A percentile compares a stretch with the other conserved stretches of the same genome.
These are phyloP conservation scores for Chenopodium album DNA, from an alignment of 148 eudicot genomes.

Conservation along the genomic window DNA sequence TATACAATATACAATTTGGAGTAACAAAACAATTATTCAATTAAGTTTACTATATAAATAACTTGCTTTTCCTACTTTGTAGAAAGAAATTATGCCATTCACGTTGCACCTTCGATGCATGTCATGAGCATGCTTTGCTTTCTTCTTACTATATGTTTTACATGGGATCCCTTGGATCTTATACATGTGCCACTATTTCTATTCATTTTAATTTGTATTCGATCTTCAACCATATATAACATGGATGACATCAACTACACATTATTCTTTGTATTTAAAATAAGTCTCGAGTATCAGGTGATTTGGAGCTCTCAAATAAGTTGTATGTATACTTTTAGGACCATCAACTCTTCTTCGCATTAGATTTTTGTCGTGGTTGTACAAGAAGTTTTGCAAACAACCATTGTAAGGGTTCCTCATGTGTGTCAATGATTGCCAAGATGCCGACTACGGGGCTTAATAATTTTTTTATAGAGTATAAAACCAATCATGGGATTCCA, in stretches of 20 bases:
- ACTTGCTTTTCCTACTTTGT: conserved; percentile 3
- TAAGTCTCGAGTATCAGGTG: too few species aligned
- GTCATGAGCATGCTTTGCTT: conserved; percentile 17
- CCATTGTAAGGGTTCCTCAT: too few species aligned
- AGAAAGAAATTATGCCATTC: conserved; percentile 17
- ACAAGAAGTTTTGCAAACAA: too few species aligned
- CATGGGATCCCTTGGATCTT: background rate
- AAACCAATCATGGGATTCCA: too few species aligned
- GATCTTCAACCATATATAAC: background rate
- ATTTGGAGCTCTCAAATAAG: too few species aligned
- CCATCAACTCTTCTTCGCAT: too few species aligned
- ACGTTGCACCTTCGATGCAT: conserved; percentile 8
- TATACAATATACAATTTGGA: background rate
- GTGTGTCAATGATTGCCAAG: too few species aligned
- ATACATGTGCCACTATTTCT: conserved; percentile 17
- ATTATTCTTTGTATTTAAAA: too few species aligned
- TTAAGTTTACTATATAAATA: background rate
- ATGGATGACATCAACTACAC: background rate
- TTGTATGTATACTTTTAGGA: too few species aligned
- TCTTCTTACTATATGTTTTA: background rate
- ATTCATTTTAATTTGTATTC: background rate
- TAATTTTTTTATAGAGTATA: too few species aligned
- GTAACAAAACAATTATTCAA: background rate
- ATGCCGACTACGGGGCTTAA: too few species aligned
- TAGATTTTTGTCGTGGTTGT: too few species aligned